Evolutionary conservation across 345 rosid species (phyloP).

Genomic region (Populus tremula): DNA sequence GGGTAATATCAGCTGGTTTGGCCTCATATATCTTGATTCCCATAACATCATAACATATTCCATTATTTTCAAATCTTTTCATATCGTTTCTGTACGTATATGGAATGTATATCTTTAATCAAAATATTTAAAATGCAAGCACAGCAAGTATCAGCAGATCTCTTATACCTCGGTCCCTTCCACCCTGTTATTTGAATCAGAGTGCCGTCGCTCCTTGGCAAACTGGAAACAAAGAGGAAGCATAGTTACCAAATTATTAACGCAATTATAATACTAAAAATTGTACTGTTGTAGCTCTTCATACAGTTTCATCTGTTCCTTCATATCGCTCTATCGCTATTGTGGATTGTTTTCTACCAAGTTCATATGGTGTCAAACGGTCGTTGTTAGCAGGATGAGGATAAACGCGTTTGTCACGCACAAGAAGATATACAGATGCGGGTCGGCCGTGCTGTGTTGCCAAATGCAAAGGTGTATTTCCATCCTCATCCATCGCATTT

Average conservation of each 20-base stretch:
- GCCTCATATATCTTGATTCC: too few relatives aligned
- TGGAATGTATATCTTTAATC: too few relatives aligned
- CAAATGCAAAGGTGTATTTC: background rate
- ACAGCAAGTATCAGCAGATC: too few relatives aligned
- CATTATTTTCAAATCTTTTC: too few relatives aligned
- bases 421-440: background rate
- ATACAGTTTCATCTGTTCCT: background rate
- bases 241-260: background rate
- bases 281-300: background rate
- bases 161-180: too few relatives aligned
- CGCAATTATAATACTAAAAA: background rate
- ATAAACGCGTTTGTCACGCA: background rate
- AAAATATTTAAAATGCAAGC: too few relatives aligned
- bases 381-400: background rate
- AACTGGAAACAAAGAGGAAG: background rate
- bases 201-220: too few relatives aligned
- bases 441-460: background rate
- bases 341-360: background rate
- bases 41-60: too few relatives aligned
- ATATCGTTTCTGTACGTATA: too few relatives aligned
- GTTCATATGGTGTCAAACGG: background rate
- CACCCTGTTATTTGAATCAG: too few relatives aligned
- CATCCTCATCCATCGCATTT: background rate
- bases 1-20: too few relatives aligned
- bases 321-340: background rate